Evolutionary conservation across 768 basidiomycete species (phyloP).

Genomic region (Mycena galopus): DNA sequence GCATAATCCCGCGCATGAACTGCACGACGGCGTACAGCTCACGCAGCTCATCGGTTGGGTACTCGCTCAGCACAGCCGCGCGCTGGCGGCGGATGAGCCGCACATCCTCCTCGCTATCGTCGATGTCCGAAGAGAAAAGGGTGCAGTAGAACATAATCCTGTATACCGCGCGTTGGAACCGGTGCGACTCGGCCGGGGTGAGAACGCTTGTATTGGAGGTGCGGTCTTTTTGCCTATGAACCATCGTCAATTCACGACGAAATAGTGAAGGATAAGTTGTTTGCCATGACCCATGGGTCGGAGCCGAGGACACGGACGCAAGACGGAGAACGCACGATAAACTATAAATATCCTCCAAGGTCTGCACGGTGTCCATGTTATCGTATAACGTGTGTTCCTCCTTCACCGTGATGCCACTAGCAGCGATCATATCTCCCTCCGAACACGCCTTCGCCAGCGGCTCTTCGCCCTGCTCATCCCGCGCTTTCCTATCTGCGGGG

Average conservation of each 20-base stretch:
- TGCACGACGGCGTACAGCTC: neutral
- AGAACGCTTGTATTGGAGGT: neutral
- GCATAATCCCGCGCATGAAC: neutral
- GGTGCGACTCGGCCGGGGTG: neutral
- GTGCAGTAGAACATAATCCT: neutral
- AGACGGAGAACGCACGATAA: neutral
- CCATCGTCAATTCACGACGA: too few relatives aligned
- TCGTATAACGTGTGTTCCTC: neutral
- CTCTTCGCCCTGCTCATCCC: neutral
- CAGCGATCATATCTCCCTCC: neutral
- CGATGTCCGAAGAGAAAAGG: neutral
- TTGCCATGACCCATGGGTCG: neutral
- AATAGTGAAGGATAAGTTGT: too few relatives aligned
- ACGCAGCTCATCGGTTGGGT: neutral
- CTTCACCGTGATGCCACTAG: neutral
- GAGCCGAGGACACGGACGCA: neutral
- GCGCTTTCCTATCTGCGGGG: neutral
- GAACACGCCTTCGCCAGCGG: neutral
- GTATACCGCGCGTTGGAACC: slow-evolving; percentile 8
- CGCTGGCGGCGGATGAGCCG: neutral
- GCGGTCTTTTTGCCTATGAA: neutral
- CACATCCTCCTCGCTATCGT: neutral
- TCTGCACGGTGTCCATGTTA: neutral
- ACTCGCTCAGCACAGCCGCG: slow-evolving; percentile 1
- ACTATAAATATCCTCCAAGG: neutral